A percentile compares a stretch with the other conserved stretches of the same genome.
Evolutionary conservation across 2,329 filamentous ascomycete genomes (phyloP).

Genomic region (Ophiostoma ips): DNA sequence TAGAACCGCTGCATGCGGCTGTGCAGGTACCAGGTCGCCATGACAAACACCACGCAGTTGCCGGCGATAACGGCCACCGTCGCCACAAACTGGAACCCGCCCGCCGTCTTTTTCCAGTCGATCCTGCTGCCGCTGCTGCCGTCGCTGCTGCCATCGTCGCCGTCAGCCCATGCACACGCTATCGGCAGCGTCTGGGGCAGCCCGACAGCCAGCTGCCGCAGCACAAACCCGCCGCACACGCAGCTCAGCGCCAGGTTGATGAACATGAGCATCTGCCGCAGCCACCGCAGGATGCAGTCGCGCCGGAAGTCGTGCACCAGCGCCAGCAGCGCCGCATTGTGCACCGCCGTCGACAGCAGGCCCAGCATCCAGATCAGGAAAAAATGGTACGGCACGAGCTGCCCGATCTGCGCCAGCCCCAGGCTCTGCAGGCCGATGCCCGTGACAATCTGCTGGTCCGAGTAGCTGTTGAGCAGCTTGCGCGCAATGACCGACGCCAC

Average conservation of each 20-base stretch:
- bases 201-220: conserved; percentile 38
- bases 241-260: conserved; percentile 46
- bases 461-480: conserved; percentile 51
- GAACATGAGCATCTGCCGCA: conserved; percentile 52
- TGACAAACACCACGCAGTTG: conserved; percentile 42
- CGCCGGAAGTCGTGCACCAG: conserved; percentile 51
- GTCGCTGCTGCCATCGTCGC: no score
- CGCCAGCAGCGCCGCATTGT: conserved; percentile 50
- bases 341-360: conserved; percentile 49
- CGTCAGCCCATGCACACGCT: conserved; percentile 41
- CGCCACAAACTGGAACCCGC: conserved; percentile 37
- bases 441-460: conserved; percentile 54
- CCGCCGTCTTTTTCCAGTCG: conserved; percentile 17
- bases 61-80: conserved; percentile 48
- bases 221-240: conserved; percentile 40
- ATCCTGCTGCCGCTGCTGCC: conserved; percentile 10
- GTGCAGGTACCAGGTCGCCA: conserved; percentile 53
- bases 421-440: conserved; percentile 55
- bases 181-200: conserved; percentile 40
- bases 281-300: conserved; percentile 53
- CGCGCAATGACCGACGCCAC: conserved; percentile 31
- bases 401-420: conserved; percentile 43
- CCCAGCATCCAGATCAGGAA: conserved; percentile 58
- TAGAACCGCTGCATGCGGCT: conserved; percentile 39
- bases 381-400: conserved; percentile 53